Evolutionary conservation across 805 yeast species (phyloP).

Genomic region (Schwanniomyces sp.): DNA sequence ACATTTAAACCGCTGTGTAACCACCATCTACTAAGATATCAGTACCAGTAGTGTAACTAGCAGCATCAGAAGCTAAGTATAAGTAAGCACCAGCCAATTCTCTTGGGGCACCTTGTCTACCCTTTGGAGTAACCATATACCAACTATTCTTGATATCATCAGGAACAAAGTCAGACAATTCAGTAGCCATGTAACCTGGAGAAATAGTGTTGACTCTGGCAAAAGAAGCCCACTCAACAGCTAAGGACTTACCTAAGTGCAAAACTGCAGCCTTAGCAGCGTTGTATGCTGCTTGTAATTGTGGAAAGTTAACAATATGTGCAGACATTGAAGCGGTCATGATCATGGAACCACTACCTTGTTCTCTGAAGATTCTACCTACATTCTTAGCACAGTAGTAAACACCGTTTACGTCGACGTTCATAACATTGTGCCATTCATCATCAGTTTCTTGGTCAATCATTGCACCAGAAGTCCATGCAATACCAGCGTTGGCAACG

Average conservation of each 20-base stretch:
- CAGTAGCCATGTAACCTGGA: conserved; percentile 85
- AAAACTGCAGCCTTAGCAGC: conserved; percentile 83
- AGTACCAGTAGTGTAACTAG: conserved; percentile 76
- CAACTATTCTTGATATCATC: conserved; percentile 35
- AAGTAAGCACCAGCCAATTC: conserved; percentile 81
- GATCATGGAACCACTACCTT: conserved; percentile 75
- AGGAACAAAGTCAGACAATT: conserved; percentile 48
- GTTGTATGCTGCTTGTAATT: conserved; percentile 82
- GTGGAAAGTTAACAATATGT: conserved; percentile 83
- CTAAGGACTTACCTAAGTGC: conserved; percentile 74
- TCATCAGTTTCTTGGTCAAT: conserved; percentile 46
- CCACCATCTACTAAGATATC: conserved; percentile 83
- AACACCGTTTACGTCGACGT: conserved; percentile 76
- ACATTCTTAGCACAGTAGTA: conserved; percentile 75
- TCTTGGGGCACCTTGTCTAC: conserved; percentile 70
- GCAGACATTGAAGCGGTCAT: conserved; percentile 91
- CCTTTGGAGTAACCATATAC: conserved; percentile 59
- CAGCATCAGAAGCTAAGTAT: conserved; percentile 78
- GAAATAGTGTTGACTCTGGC: conserved; percentile 83
- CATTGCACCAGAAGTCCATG: conserved; percentile 46
- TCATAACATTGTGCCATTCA: conserved; percentile 68
- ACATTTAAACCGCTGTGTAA: conserved; percentile 48
- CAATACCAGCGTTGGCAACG: conserved; percentile 49
- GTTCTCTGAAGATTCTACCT: conserved; percentile 71
- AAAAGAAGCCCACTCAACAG: conserved; percentile 83